These are phyloP conservation scores for Citeromyces hawaiiensis DNA, from an alignment of 1,139 yeast genomes.

Conservation along the genomic window DNA sequence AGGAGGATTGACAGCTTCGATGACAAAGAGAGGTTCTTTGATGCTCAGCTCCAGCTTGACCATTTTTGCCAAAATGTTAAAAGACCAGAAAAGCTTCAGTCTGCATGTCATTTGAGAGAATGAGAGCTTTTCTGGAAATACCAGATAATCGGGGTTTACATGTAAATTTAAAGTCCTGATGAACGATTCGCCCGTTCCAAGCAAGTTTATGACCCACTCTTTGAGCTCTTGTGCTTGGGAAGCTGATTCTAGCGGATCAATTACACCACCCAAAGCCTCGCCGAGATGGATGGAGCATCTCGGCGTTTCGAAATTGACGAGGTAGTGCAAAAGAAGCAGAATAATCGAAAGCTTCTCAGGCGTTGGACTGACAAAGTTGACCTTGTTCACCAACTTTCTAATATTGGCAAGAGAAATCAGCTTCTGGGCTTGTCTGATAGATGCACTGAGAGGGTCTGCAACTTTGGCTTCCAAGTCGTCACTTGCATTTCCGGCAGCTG, in stretches of 20 bases:
- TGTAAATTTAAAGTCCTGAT: constrained; percentile 33
- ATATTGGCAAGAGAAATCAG: constrained; percentile 16
- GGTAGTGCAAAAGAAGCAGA: constrained; percentile 15
- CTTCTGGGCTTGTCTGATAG: constrained; percentile 8
- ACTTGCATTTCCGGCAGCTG: constrained; percentile 11
- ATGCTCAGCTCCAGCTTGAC: constrained; percentile 25
- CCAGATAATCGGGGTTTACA: constrained; percentile 29
- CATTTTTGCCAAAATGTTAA: constrained; percentile 36
- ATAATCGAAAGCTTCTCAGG: constrained; percentile 17
- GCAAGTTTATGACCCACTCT: constrained; percentile 6
- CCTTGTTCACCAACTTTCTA: constrained; percentile 13
- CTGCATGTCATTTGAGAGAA: constrained; percentile 27
- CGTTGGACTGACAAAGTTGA: constrained; percentile 15
- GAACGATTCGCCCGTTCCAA: constrained; percentile 5
- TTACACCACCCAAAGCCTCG: neutral
- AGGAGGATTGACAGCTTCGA: constrained; percentile 6
- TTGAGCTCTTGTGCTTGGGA: neutral
- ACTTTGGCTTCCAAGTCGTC: constrained; percentile 13
- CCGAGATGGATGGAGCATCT: constrained; percentile 1
- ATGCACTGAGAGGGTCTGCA: constrained; percentile 1
- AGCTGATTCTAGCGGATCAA: neutral
- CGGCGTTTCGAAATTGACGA: constrained; percentile 14
- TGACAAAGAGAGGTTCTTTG: constrained; percentile 21
- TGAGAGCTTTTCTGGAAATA: constrained; percentile 15
- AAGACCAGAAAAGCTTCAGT: constrained; percentile 50